Percentiles rank a stretch among this genome's conserved stretches.
Evolutionary conservation across 2,329 filamentous ascomycete genomes (phyloP).

Genomic region (Fusarium multiceps): DNA sequence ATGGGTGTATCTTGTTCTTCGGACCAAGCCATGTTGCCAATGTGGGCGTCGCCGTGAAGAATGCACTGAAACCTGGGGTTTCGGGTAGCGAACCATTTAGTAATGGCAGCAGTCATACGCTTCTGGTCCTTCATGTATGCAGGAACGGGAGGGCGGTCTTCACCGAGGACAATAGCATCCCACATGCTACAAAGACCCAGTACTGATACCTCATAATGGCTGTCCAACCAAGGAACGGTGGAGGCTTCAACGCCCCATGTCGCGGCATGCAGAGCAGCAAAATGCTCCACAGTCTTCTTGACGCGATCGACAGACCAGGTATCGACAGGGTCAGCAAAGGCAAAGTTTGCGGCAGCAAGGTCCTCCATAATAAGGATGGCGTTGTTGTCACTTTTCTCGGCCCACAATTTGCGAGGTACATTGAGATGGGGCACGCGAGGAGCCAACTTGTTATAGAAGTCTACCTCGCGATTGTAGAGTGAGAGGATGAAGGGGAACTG

Average conservation of each 20-base stretch:
- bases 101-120: constrained; percentile 1
- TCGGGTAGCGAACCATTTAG: constrained; percentile 3
- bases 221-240: constrained; percentile 13
- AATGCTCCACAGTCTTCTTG: constrained; percentile 17
- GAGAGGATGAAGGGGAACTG: constrained; percentile 18
- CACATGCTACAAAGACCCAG: constrained; percentile 12
- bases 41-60: constrained; percentile 2
- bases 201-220: constrained; percentile 14
- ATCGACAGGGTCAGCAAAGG: constrained; percentile 16
- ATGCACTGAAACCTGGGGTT: constrained; percentile 7
- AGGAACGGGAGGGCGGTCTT: neutral
- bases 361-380: constrained; percentile 22
- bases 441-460: constrained; percentile 21
- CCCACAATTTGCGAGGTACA: constrained; percentile 14
- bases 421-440: constrained; percentile 25
- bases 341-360: constrained; percentile 5
- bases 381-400: constrained; percentile 15
- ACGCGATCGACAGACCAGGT: constrained; percentile 23
- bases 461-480: constrained; percentile 17
- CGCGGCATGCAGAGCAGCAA: constrained; percentile 16
- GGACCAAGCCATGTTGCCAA: constrained; percentile 5
- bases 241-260: constrained; percentile 16
- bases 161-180: neutral
- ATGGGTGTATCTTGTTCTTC: neutral
- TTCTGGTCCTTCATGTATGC: constrained; percentile 5